phyloP scores from a whole-genome alignment of 345 rosid genomes.

The Leavenworthia alabamica region DNA sequence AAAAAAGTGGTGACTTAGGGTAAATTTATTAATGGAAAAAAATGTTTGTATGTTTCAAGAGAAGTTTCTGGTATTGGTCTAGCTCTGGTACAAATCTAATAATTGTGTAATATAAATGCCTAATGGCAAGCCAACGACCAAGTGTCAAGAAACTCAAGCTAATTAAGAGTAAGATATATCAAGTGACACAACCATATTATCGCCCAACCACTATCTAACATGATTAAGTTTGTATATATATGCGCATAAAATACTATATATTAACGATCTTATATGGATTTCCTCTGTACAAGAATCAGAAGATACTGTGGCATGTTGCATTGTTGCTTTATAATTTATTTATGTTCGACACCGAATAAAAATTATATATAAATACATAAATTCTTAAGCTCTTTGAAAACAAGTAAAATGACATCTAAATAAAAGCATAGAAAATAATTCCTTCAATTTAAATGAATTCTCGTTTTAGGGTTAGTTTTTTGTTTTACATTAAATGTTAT shows the following conservation, averaged over 20 bases:
- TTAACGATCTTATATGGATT: not conserved
- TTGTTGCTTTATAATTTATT: too few species aligned
- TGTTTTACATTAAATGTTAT: too few species aligned
- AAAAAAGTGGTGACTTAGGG: not conserved
- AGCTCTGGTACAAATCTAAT: slow-evolving; percentile 7
- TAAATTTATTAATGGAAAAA: not conserved
- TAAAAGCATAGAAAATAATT: too few species aligned
- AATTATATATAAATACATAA: too few species aligned
- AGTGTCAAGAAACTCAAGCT: not conserved
- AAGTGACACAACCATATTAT: slow-evolving; percentile 18
- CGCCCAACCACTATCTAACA: slow-evolving; percentile 28
- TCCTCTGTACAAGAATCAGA: too few species aligned
- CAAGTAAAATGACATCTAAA: too few species aligned
- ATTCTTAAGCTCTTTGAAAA: too few species aligned
- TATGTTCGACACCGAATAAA: too few species aligned
- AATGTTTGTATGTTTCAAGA: not conserved
- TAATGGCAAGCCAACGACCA: not conserved
- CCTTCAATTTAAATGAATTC: too few species aligned
- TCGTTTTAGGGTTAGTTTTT: too few species aligned
- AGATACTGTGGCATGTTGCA: too few species aligned
- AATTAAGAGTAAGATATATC: slow-evolving; percentile 7
- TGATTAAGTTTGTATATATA: not conserved
- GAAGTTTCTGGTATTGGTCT: not conserved
- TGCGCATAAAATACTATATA: not conserved
- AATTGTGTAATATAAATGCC: not conserved